These are phyloP conservation scores for Euphorbia schlechtendalii DNA, from an alignment of 441 rosid species.

Conservation along the genomic window DNA sequence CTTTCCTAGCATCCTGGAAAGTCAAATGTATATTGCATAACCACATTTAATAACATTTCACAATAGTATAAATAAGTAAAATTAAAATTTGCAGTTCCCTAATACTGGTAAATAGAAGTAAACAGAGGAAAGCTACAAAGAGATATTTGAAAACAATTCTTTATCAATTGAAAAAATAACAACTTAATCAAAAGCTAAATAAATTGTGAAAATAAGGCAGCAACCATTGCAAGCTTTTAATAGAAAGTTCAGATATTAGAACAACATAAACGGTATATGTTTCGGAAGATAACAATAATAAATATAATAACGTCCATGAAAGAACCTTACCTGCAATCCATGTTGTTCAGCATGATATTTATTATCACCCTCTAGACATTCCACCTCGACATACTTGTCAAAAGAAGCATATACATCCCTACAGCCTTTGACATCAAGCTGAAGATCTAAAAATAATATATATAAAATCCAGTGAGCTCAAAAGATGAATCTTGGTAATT, in stretches of 20 bases:
- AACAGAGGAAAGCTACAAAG: neutral
- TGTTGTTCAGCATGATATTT: slow-evolving; percentile 88
- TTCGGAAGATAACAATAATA: neutral
- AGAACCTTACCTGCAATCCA: slow-evolving; percentile 70
- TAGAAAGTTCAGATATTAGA: slow-evolving; percentile 47
- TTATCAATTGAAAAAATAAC: slow-evolving; percentile 2
- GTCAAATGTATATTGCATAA: too few relatives aligned
- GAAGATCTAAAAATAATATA: slow-evolving; percentile 57
- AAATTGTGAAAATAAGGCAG: neutral
- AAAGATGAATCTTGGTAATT: slow-evolving; percentile 20
- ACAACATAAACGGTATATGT: neutral
- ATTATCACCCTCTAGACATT: slow-evolving; percentile 94
- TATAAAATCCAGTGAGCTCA: slow-evolving; percentile 20
- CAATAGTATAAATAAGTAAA: neutral
- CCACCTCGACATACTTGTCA: slow-evolving; percentile 97
- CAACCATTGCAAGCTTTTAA: slow-evolving; percentile 25
- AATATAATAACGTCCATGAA: neutral
- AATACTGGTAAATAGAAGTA: too few relatives aligned
- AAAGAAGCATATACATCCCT: slow-evolving; percentile 94
- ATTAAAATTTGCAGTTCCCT: neutral
- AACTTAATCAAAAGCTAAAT: neutral
- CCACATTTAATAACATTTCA: neutral
- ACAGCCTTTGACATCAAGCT: slow-evolving; percentile 99
- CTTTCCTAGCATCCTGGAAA: slow-evolving; percentile 87
- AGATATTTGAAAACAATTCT: neutral